Evolutionary conservation across 2,329 filamentous ascomycete species (phyloP).

Genomic region (Lizonia empirigonia): DNA sequence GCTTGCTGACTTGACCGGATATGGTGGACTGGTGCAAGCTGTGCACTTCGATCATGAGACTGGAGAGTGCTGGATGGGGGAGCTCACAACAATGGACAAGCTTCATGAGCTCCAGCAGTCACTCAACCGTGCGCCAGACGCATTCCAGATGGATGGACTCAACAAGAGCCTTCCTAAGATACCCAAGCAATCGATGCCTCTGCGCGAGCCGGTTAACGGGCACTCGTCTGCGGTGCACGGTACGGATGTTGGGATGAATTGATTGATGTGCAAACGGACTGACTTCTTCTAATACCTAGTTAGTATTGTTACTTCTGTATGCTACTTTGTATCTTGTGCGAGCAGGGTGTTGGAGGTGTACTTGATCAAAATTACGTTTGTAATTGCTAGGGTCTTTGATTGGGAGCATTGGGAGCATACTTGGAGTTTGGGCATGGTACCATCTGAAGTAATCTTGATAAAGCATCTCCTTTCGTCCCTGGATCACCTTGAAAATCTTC

Average conservation of each 20-base stretch:
- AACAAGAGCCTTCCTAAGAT: slow-evolving; percentile 17
- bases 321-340: not conserved
- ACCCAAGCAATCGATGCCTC: slow-evolving; percentile 12
- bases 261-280: not conserved
- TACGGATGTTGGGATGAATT: not conserved
- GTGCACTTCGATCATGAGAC: slow-evolving; percentile 42
- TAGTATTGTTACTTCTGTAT: not conserved
- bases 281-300: not conserved
- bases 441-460: not conserved
- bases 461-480: not conserved
- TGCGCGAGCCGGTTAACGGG: slow-evolving; percentile 23
- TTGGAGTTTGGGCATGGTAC: slow-evolving; percentile 1
- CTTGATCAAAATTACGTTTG: not conserved
- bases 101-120: slow-evolving; percentile 18
- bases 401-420: slow-evolving; percentile 9
- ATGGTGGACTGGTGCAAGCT: slow-evolving; percentile 33
- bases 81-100: slow-evolving; percentile 30
- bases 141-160: slow-evolving; percentile 21
- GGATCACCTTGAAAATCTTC: not conserved
- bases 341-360: not conserved
- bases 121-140: slow-evolving; percentile 9
- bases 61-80: slow-evolving; percentile 32
- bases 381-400: not conserved
- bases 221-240: not conserved
- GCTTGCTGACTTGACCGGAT: slow-evolving; percentile 43